Evolutionary conservation across 2,329 filamentous ascomycete species (phyloP).

Genomic region (Fusarium keratoplasticum): DNA sequence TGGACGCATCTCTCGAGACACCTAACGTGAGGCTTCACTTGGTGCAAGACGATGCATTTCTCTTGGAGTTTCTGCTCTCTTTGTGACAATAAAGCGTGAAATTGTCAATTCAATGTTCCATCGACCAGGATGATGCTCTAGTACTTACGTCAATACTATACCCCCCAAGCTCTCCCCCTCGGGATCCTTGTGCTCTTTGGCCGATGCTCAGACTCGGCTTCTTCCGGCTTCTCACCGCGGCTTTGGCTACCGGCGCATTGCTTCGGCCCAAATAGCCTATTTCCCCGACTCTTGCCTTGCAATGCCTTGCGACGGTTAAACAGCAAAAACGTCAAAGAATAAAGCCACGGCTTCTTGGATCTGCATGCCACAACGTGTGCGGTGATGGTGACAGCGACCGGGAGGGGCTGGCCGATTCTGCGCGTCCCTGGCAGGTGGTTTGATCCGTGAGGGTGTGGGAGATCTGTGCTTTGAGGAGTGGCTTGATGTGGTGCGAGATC

Average conservation of each 20-base stretch:
- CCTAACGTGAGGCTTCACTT: neutral
- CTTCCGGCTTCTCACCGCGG: conserved; percentile 29
- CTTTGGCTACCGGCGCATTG: conserved; percentile 38
- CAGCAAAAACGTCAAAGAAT: neutral
- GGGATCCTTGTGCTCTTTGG: conserved; percentile 28
- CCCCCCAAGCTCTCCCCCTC: conserved; percentile 38
- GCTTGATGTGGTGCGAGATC: neutral
- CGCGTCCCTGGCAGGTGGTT: neutral
- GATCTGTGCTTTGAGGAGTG: neutral
- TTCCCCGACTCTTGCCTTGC: neutral
- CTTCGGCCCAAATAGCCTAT: conserved; percentile 38
- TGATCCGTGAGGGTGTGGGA: conserved; percentile 8
- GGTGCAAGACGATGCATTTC: neutral
- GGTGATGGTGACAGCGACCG: neutral
- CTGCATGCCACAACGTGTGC: neutral
- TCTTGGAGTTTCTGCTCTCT: neutral
- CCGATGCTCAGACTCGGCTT: conserved; percentile 41
- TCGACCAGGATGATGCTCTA: neutral
- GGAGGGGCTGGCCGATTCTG: neutral
- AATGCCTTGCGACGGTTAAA: neutral
- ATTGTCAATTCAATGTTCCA: neutral
- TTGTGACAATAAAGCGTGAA: neutral
- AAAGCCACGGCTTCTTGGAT: conserved; percentile 5
- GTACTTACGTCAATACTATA: conserved; percentile 36
- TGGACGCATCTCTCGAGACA: neutral